Conservation (phyloP, 2,329 filamentous ascomycete genomes). For the Teratosphaeria nubilosa region DNA sequence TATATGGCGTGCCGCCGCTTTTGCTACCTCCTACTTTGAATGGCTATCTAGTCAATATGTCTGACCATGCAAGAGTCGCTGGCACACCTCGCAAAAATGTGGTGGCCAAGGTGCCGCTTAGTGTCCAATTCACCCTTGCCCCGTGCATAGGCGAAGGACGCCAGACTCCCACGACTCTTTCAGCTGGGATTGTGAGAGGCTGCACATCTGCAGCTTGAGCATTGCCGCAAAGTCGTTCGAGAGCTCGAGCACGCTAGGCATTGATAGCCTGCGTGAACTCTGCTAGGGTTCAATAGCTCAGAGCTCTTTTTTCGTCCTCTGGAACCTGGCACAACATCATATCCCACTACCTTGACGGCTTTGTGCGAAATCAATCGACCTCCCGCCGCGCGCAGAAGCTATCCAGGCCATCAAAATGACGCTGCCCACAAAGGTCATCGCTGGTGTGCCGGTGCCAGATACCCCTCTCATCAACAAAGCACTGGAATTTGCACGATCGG, state of each 20-base stretch:
- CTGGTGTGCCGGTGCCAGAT: conserved; percentile 27
- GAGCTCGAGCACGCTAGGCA: neutral
- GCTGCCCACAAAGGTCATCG: conserved; percentile 10
- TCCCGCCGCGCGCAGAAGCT: neutral
- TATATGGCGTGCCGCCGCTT: neutral
- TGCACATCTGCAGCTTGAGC: neutral
- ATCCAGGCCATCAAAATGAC: neutral
- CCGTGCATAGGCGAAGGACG: neutral
- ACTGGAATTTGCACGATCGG: conserved; percentile 21
- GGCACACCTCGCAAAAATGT: neutral
- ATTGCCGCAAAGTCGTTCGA: neutral
- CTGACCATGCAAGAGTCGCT: neutral
- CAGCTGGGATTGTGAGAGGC: neutral
- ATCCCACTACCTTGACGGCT: neutral
- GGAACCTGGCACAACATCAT: neutral
- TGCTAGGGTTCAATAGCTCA: neutral
- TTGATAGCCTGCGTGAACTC: neutral
- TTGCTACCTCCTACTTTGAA: too few species aligned
- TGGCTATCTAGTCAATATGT: too few species aligned
- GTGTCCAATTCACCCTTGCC: neutral
- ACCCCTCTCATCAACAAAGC: conserved; percentile 29
- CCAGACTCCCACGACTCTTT: neutral
- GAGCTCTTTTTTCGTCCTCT: neutral
- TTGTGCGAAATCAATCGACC: neutral
- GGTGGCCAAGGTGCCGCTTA: neutral